Evolutionary conservation across 2,329 filamentous ascomycete genomes (phyloP), one percentile per base, ranked within the genome.

Genomic region (Fusarium incarnatum): DNA sequence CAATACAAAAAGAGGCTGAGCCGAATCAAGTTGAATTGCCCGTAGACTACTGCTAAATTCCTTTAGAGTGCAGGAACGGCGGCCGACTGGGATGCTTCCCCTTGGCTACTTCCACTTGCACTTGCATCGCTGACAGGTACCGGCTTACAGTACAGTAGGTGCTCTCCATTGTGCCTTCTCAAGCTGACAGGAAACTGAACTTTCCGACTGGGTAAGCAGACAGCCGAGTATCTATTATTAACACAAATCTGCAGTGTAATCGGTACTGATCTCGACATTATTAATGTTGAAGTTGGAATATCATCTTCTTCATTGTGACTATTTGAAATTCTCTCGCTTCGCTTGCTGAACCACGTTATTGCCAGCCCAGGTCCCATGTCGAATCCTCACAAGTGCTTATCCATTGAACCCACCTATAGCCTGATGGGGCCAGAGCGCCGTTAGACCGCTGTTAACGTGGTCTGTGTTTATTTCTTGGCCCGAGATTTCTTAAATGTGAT

Each of bases 61-160:
- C 42, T 44, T 16, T 45, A 46, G 27, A 66, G 41, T 30, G 49
- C 47, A 67, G 45, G 56, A 48, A 67, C 58, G 56, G 63, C 63
- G 63, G 63, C 63, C 52, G 64, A 67, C 56, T 53, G 34, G 23
- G 30, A 23, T 27, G 25, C 27, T 22, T 40, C n/a, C 42, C 34
- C 62, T 67, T 61, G 42, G 28, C 63, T 66, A 34, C 23, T 34
- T 20, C 27, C 15, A 25, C 47, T 41, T 20, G 32, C 23, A 52
- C 49, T 52, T 53, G 44, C 63, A 55, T 66, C 62, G 58, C 30
- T 63, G 56, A 67, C 46, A 67, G 64, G 63, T 67, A 56, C 64
- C 22, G 27, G 44, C 48, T 55, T 40, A 60, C 20, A 42, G 23
- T 53, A 30, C 20, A 42, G 23, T 52, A 41, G 34, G 18, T 37